Conservation (phyloP, 495 filamentous ascomycete genomes). For the Xylaria acuta region DNA sequence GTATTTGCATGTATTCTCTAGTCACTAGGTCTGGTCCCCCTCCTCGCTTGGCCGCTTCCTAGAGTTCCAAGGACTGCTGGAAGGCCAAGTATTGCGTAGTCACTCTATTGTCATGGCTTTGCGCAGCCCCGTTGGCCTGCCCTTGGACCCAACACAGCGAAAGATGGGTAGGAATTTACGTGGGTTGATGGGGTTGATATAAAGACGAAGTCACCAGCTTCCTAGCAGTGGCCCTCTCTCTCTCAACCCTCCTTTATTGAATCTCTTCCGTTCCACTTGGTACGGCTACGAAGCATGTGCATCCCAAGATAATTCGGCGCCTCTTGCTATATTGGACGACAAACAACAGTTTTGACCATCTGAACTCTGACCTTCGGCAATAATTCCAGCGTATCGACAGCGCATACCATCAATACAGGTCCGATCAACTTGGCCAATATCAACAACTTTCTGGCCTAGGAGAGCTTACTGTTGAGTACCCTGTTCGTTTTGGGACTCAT, state of each 20-base stretch:
- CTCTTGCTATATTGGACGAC: not conserved
- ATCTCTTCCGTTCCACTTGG: not conserved
- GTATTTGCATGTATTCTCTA: conserved; percentile 23
- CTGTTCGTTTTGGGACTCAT: conserved; percentile 16
- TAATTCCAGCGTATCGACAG: not conserved
- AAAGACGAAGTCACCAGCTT: conserved; percentile 20
- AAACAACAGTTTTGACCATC: not conserved
- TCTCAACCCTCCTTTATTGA: conserved; percentile 3
- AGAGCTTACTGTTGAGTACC: conserved; percentile 24
- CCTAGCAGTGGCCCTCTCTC: not conserved
- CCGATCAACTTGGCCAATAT: not conserved
- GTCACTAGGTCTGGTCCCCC: conserved; percentile 22
- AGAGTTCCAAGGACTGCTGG: conserved; percentile 9
- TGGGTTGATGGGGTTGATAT: conserved; percentile 7
- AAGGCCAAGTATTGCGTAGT: conserved; percentile 13
- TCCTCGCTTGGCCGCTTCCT: conserved; percentile 13
- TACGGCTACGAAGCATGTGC: conserved; percentile 4
- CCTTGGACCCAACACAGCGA: not conserved
- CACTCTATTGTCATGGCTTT: conserved; percentile 22
- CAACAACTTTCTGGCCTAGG: not conserved
- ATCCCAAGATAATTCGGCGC: not conserved
- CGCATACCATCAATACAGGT: not conserved
- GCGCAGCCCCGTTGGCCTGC: conserved; percentile 16
- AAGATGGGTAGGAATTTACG: conserved; percentile 1
- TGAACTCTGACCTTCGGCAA: not conserved